These are phyloP conservation scores for Colletotrichum caudatum DNA, from an alignment of 2,329 filamentous ascomycete species.

Conservation along the genomic window DNA sequence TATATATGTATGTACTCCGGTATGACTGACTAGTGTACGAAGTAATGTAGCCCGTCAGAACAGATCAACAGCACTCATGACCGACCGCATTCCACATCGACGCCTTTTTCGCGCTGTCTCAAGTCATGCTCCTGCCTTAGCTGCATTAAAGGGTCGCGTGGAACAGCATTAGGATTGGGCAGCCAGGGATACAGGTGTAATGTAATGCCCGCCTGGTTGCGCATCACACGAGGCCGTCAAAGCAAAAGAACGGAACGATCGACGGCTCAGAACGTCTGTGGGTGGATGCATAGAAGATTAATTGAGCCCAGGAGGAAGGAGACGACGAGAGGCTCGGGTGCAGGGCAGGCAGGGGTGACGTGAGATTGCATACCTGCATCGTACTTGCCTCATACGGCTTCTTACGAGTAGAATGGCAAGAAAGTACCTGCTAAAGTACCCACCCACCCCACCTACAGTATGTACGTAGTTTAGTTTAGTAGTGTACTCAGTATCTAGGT, in stretches of 20 bases:
- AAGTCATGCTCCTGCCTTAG: neutral
- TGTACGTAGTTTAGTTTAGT: too few species aligned
- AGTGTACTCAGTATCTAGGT: too few species aligned
- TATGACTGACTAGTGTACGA: neutral
- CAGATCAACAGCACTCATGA: constrained; percentile 11
- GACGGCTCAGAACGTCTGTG: constrained; percentile 14
- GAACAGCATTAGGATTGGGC: constrained; percentile 5
- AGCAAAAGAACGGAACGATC: constrained; percentile 5
- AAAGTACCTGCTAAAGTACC: too few species aligned
- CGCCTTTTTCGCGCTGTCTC: neutral
- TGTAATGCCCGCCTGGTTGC: neutral
- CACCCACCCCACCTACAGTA: too few species aligned
- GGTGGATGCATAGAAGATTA: constrained; percentile 3
- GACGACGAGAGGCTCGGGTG: neutral
- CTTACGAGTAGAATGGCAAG: neutral
- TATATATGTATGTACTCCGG: neutral
- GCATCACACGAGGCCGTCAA: constrained; percentile 11
- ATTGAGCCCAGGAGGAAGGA: constrained; percentile 4
- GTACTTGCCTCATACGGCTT: too few species aligned
- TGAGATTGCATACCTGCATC: neutral
- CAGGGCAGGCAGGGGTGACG: neutral
- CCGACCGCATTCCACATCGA: neutral
- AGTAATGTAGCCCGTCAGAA: constrained; percentile 19
- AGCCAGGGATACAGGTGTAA: constrained; percentile 1
- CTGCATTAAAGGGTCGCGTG: constrained; percentile 15